Evolutionary conservation across 352 stramenopile genomes (phyloP), one percentile per base, ranked within the genome.

Genomic region (Globisporangium yorkense): DNA sequence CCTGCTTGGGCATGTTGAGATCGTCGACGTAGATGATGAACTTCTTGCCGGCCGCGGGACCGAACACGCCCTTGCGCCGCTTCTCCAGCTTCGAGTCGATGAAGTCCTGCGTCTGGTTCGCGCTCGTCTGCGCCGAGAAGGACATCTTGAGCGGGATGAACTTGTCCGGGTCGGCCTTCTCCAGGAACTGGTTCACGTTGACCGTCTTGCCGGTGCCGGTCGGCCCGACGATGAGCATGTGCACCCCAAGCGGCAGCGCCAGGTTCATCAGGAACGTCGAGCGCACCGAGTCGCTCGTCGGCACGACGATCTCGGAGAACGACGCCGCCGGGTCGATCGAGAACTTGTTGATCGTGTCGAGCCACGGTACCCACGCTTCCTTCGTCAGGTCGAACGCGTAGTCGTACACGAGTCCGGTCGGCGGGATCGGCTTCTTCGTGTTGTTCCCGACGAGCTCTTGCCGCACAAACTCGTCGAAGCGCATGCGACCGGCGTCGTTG

Each of bases 151-250:
- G 67, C 4, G 93, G 94, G 24, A 98, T 87, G 51, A 89, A 98
- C 56, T 91, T 94, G 53, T 98, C 88, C 0, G 84, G 74, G 46
- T 97, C 72, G 2, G 77, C 86, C 31, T 86, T 87, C 58, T 96
- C 87, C 5, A 98, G 71, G 56, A 97, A 94, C 49, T 95, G 80
- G 62, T 89, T 94, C 40, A 98, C 91, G 56, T 97, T 97, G 33
- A 98, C 86, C 0, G 93, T 98, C 59, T 98, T 98, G 29, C 94
- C 94, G 5, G 94, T 98, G 0, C 94, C 94, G 0, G 94, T 98
- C 1, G 91, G 88, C 3, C 93, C 94, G n/a, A 95, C 88, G 56
- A 98, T 96, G 0, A 98, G 73, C 61, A 98, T 81, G 62, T 98
- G 92, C 13, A 97, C 87, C 16, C 77, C 75, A 55, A 89, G 63